Base-by-base conservation (phyloP, 345 rosid species). In the Excoecaria cochinchinensis region DNA sequence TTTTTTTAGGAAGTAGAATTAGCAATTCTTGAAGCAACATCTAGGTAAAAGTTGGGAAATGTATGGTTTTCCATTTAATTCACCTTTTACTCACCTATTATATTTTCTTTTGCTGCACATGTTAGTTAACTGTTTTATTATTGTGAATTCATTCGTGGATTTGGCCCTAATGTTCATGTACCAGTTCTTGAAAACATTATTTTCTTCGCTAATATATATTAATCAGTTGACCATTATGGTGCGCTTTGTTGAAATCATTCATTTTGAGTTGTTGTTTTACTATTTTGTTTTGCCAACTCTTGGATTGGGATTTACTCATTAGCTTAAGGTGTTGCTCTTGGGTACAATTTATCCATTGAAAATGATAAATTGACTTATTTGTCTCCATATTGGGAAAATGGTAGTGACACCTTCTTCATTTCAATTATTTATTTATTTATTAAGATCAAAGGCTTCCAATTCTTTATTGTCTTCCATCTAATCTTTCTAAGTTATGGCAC, bases 21-120 rank as follows among this genome's bases (percentile, higher is more conserved):
- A 75, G 95, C 99, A 75, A 91, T 92, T 46, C 86, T 95, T 80
- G 99, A 93, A 82, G 97, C 97, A 75, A 85, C 83, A 63, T 84
- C 92, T 42, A 90, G 90, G 86, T 91, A 96, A 63, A 95, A 88
- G 88, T 81, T 70, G 76, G 96, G 91, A 88, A 93, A 82, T 87
- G 99, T 95, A 91, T 74, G 93, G 66, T 70, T 77, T 84, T 61
- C 47, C 62, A 53, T 78, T 79, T 57, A 39, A 15, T 69, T 48
- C 65, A 59, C 55, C 24, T 66, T 62, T 72, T 74, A 52, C 12
- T 80, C 71, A 36, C 61, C 57, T 31, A 39, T 75, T 31, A 8
- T 55, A 61, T 44, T 61, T 68, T 51, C 55, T 68, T 74, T 1
- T 39, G 69, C 60, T 11, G 7, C 24, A 24, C 13, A 65, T 11